Conservation (phyloP, 164 flowering plant genomes). For the Amborella trichopoda region DNA sequence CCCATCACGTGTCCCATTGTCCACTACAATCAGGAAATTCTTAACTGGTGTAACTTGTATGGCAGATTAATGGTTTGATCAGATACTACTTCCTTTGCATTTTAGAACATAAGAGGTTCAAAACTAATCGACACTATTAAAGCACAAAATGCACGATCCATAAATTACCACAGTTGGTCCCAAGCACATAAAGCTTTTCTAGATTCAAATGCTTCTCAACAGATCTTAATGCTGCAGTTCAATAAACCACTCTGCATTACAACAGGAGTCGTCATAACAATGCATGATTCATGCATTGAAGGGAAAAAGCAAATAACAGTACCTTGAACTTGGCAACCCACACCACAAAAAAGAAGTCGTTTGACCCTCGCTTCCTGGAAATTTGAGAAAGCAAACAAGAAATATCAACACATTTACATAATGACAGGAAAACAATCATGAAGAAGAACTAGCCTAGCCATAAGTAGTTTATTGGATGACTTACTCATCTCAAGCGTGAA, state of each 20-base stretch:
- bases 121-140: too few species aligned
- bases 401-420: neutral
- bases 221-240: constrained; percentile 93
- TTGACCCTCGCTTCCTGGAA: constrained; percentile 91
- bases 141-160: too few species aligned
- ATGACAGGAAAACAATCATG: too few species aligned
- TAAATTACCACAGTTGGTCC: constrained; percentile 90
- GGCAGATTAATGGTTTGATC: neutral
- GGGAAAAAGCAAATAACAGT: constrained; percentile 4
- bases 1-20: constrained; percentile 93
- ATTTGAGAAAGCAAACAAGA: neutral
- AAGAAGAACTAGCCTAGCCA: too few species aligned
- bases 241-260: constrained; percentile 82
- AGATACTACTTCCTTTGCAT: neutral
- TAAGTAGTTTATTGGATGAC: too few species aligned
- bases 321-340: constrained; percentile 99
- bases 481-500: too few species aligned
- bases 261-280: constrained; percentile 42
- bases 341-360: constrained; percentile 96
- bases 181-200: constrained; percentile 94
- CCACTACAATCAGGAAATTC: constrained; percentile 39
- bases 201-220: constrained; percentile 80
- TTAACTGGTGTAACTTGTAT: neutral
- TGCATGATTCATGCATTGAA: constrained; percentile 8
- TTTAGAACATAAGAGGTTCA: neutral